These are phyloP conservation scores for Jamesozyma rosinii DNA, from an alignment of 805 yeast genomes.

Conservation along the genomic window DNA sequence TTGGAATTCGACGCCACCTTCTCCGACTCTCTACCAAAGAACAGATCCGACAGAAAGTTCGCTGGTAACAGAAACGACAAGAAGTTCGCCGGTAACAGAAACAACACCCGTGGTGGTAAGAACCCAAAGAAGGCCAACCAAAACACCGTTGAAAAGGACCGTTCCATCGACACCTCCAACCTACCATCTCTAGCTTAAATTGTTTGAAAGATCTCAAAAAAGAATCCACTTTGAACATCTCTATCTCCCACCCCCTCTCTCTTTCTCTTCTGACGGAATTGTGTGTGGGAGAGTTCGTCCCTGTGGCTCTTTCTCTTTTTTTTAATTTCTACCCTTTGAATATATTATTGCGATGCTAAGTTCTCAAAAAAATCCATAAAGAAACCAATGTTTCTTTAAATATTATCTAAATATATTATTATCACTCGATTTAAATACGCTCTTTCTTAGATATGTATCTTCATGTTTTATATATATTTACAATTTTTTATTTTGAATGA, in stretches of 20 bases:
- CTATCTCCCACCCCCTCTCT: too few relatives aligned
- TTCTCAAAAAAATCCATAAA: too few relatives aligned
- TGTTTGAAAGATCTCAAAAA: too few relatives aligned
- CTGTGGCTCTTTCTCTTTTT: too few relatives aligned
- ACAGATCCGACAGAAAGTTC: conserved; percentile 12
- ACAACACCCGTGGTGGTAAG: conserved; percentile 30
- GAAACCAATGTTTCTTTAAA: too few relatives aligned
- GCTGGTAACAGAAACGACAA: conserved; percentile 6
- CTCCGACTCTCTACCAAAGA: conserved; percentile 45
- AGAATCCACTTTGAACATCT: too few relatives aligned
- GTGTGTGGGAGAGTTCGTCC: too few relatives aligned
- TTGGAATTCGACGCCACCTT: conserved; percentile 68
- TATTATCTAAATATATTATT: too few relatives aligned
- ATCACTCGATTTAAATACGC: too few relatives aligned
- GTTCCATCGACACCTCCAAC: conserved; percentile 49
- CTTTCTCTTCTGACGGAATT: too few relatives aligned
- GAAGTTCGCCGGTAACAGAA: conserved; percentile 18
- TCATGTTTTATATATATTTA: neutral
- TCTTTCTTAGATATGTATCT: neutral
- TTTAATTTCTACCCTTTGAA: too few relatives aligned
- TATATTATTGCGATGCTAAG: too few relatives aligned
- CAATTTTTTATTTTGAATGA: neutral
- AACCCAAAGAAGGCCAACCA: conserved; percentile 26
- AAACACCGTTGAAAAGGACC: conserved; percentile 27
- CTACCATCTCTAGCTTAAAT: conserved; percentile 59